Conservation (phyloP, 2,329 filamentous ascomycete species). For the Trichoderma endophyticum region DNA sequence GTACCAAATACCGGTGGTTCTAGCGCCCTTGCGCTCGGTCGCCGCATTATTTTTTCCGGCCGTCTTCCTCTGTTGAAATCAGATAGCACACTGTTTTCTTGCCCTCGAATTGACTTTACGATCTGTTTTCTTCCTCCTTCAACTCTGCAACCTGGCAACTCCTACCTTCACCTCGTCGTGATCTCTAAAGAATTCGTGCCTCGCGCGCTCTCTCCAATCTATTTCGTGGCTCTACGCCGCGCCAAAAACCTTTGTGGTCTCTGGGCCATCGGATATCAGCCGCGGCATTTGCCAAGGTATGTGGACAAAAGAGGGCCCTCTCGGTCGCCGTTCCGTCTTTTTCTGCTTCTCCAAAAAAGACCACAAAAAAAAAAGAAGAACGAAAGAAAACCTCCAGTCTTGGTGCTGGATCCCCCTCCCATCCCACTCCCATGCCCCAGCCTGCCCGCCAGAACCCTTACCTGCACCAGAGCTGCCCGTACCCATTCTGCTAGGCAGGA, state of each 20-base stretch:
- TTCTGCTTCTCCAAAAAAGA: conserved; percentile 11
- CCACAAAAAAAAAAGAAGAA: neutral
- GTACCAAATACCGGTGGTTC: conserved; percentile 16
- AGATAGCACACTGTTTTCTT: neutral
- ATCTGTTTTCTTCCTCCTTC: neutral
- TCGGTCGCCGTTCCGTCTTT: conserved; percentile 4
- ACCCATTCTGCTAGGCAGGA: conserved; percentile 12
- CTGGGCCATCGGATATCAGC: neutral
- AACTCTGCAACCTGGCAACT: neutral
- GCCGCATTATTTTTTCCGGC: conserved; percentile 15
- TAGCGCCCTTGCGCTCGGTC: conserved; percentile 21
- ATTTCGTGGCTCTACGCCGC: too few relatives aligned
- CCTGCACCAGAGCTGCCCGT: conserved; percentile 4
- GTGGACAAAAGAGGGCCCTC: conserved; percentile 15
- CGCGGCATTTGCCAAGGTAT: neutral
- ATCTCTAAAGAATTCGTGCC: neutral
- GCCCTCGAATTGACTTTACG: neutral
- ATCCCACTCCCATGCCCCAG: conserved; percentile 14
- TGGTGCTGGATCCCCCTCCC: conserved; percentile 7
- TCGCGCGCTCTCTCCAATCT: too few relatives aligned
- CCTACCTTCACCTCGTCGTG: neutral
- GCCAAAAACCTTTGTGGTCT: neutral
- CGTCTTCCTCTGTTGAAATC: neutral
- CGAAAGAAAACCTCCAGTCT: neutral
- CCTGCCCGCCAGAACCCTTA: conserved; percentile 6